Evolutionary conservation across 2,329 filamentous ascomycete species (phyloP).

Genomic region (Microcyclospora pomicola): DNA sequence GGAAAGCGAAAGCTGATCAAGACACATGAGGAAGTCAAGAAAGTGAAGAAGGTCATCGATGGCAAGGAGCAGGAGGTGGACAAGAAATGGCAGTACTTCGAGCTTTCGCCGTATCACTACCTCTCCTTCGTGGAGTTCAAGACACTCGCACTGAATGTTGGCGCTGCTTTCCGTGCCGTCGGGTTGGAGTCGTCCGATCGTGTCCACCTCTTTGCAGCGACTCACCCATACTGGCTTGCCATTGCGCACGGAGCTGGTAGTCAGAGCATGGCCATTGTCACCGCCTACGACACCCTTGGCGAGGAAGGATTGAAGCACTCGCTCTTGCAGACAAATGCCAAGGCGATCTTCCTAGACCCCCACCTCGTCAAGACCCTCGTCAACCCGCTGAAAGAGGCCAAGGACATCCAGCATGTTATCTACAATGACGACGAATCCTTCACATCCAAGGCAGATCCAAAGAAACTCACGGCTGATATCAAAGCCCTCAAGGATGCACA

Average conservation of each 20-base stretch:
- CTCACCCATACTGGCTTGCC: constrained; percentile 70
- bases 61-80: constrained; percentile 67
- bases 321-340: constrained; percentile 63
- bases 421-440: constrained; percentile 40
- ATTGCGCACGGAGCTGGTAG: constrained; percentile 55
- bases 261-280: constrained; percentile 84
- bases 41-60: constrained; percentile 76
- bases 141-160: constrained; percentile 52
- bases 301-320: constrained; percentile 75
- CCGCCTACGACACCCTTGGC: constrained; percentile 86
- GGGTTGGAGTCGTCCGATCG: constrained; percentile 54
- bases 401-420: constrained; percentile 43
- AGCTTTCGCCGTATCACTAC: constrained; percentile 65
- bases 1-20: constrained; percentile 61
- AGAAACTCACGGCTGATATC: constrained; percentile 39
- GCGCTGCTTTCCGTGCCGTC: constrained; percentile 59
- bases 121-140: constrained; percentile 70
- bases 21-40: constrained; percentile 73
- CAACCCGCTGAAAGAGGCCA: constrained; percentile 41
- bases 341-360: constrained; percentile 77
- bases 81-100: constrained; percentile 85
- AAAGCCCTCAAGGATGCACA: constrained; percentile 41
- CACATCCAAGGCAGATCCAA: constrained; percentile 19
- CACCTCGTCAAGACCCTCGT: constrained; percentile 47
- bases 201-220: constrained; percentile 74